Percentiles rank a stretch among this genome's conserved stretches.
Evolutionary conservation across 2,329 filamentous ascomycete genomes (phyloP).

Genomic region (Ilyonectria mors-panacis): DNA sequence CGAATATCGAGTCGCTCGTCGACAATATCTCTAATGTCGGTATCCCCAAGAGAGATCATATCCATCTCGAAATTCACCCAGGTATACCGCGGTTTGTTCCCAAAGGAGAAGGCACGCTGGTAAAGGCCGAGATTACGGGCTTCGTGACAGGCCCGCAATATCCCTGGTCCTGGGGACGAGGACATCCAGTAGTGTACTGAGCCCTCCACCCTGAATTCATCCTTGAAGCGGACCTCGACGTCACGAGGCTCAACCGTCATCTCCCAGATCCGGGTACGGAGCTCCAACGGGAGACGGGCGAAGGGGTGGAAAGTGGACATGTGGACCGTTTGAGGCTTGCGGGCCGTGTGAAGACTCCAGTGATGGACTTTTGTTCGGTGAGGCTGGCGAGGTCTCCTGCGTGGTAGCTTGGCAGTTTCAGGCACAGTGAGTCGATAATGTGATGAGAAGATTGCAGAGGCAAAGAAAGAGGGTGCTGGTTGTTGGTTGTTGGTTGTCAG

Average conservation of each 20-base stretch:
- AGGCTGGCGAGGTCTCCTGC: no score
- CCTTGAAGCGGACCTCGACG: conserved; percentile 23
- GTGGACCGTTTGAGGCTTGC: neutral
- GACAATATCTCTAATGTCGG: neutral
- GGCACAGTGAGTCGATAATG: no score
- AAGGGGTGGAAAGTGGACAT: conserved; percentile 32
- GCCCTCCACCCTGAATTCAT: neutral
- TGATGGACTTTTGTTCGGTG: no score
- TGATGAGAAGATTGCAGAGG: no score
- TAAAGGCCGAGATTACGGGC: conserved; percentile 16
- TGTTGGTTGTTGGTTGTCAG: no score
- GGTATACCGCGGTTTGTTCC: conserved; percentile 10
- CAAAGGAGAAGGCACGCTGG: conserved; percentile 1
- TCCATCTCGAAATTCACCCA: conserved; percentile 16
- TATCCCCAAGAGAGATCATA: conserved; percentile 13
- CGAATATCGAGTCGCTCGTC: neutral
- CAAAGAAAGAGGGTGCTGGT: no score
- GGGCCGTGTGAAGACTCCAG: no score
- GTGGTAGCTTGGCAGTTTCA: no score
- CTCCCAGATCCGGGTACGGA: conserved; percentile 32
- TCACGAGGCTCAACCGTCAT: conserved; percentile 23
- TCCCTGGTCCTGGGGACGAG: conserved; percentile 1
- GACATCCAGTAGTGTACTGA: neutral
- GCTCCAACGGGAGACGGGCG: conserved; percentile 24
- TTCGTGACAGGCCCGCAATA: conserved; percentile 16